Percentiles rank a stretch among this genome's conserved stretches.
These are phyloP conservation scores for Crithidia fasciculata DNA, from an alignment of 208 protist genomes.

Conservation along the genomic window DNA sequence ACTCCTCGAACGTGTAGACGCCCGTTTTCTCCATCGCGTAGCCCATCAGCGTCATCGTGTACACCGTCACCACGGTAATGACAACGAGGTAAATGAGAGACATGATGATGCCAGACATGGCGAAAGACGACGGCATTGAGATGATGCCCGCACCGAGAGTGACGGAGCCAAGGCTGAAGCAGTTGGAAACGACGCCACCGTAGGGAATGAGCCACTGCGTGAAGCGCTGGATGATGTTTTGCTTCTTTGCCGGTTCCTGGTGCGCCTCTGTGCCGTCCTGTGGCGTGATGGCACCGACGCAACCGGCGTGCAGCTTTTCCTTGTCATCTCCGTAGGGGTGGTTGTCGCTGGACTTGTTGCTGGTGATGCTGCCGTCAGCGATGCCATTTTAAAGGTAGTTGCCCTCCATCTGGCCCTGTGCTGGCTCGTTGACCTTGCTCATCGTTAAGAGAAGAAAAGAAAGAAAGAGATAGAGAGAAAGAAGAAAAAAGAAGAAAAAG, in stretches of 20 bases:
- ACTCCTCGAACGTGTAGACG: slow-evolving; percentile 49
- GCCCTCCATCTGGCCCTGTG: background rate
- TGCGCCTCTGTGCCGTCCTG: background rate
- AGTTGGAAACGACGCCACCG: slow-evolving; percentile 45
- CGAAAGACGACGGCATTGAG: slow-evolving; percentile 68
- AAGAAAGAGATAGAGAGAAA: background rate
- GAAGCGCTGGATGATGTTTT: slow-evolving; percentile 21
- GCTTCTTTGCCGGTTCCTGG: background rate
- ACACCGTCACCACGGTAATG: slow-evolving; percentile 59
- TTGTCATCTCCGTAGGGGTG: background rate
- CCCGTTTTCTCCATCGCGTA: slow-evolving; percentile 59
- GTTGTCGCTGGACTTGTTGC: background rate
- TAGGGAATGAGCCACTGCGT: slow-evolving; percentile 41
- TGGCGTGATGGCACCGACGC: background rate
- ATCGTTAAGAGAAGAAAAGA: background rate
- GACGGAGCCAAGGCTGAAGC: slow-evolving; percentile 58
- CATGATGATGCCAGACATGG: slow-evolving; percentile 56
- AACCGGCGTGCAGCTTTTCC: background rate
- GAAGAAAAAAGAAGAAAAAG: background rate
- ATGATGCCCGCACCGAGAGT: slow-evolving; percentile 77
- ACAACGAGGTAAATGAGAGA: slow-evolving; percentile 66
- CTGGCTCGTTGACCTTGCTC: background rate
- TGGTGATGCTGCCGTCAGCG: background rate
- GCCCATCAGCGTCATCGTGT: slow-evolving; percentile 62
- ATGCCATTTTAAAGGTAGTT: background rate